Evolutionary conservation across 2,329 filamentous ascomycete genomes (phyloP), one percentile per base, ranked within the genome.

Genomic region (Coniochaeta ligniaria): DNA sequence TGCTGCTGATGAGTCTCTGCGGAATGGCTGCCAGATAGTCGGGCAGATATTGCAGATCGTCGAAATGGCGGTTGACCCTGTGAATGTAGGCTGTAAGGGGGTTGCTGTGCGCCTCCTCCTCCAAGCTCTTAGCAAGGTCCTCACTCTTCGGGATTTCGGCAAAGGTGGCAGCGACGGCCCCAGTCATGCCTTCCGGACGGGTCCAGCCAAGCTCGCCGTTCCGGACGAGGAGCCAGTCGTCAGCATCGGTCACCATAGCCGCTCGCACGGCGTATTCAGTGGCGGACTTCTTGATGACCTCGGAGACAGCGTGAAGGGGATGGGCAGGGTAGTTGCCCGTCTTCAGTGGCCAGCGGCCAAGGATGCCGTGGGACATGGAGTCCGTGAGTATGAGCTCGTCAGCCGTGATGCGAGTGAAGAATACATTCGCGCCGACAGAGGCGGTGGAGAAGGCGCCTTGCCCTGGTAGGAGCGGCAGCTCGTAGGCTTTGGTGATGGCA

Each of bases 41-140:
- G 0, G 93, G 93, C 4, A 98, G 80, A 66, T 89, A 80, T 69
- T 89, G 80, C 43, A 97, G 79, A 65, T 97, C 95, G 54, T 85
- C 80, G 16, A 92, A 68, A 70, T 99, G 95, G 54, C 95, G 89
- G 64, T 83, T 89, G 16, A 96, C 81, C 16, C 95, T 89, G 74
- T 97, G 92, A 31, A 94, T 76, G 69, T 96, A 99, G n/a, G 95
- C 95, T 12, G 83, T 80, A 6, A 91, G 69, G 3, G 91, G 81
- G 70, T 89, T 96, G 69, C 88, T 89, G 70, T 96, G 90, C 4
- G 91, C 90, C 75, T 99, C 94, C 26, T 90, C 84, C 66, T 96
- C 90, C 8, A 98, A 80, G 33, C 92, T 90, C 71, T 90, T 88
- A 6, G 87, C 92, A 57, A 97, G 78, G 58, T 86, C 83, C 70